phyloP scores from a whole-genome alignment of 2,329 filamentous ascomycete genomes.

The Xylaria sp. region DNA sequence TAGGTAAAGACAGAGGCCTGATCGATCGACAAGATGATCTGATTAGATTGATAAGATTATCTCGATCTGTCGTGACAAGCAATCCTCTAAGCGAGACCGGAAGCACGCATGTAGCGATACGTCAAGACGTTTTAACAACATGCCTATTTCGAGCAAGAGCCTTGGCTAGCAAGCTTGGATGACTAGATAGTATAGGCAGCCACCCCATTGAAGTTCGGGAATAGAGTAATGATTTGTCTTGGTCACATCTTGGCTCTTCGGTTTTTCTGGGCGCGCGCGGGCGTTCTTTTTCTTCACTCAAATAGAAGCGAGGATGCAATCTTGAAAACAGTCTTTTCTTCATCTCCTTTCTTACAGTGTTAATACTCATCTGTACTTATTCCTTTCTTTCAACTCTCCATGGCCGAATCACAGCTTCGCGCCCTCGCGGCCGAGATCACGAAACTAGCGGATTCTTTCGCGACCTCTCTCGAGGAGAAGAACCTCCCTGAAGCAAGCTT shows the following conservation, averaged over 20 bases:
- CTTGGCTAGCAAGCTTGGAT: conserved; percentile 13
- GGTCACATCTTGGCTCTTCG: conserved; percentile 1
- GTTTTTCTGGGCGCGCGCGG: background rate
- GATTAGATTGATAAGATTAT: conserved; percentile 52
- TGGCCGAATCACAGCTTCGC: conserved; percentile 52
- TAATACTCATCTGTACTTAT: background rate
- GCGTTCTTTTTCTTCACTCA: background rate
- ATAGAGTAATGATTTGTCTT: background rate
- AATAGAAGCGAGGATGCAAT: conserved; percentile 3
- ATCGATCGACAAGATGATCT: conserved; percentile 38
- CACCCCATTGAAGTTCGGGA: background rate
- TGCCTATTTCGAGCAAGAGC: conserved; percentile 28
- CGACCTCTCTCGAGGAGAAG: conserved; percentile 55
- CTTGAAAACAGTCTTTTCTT: background rate
- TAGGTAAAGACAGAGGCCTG: background rate
- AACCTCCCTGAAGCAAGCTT: conserved; percentile 57
- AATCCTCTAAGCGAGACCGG: conserved; percentile 31
- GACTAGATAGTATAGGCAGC: background rate
- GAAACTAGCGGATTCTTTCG: conserved; percentile 57
- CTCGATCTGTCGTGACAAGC: conserved; percentile 34
- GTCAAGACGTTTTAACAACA: conserved; percentile 3
- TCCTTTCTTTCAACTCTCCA: conserved; percentile 22
- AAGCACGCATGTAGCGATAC: conserved; percentile 17
- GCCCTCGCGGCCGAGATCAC: conserved; percentile 59
- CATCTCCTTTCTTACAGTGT: background rate